These are phyloP conservation scores for Ganoderma meredithae DNA, from an alignment of 1,284 basidiomycete species.

Conservation along the genomic window DNA sequence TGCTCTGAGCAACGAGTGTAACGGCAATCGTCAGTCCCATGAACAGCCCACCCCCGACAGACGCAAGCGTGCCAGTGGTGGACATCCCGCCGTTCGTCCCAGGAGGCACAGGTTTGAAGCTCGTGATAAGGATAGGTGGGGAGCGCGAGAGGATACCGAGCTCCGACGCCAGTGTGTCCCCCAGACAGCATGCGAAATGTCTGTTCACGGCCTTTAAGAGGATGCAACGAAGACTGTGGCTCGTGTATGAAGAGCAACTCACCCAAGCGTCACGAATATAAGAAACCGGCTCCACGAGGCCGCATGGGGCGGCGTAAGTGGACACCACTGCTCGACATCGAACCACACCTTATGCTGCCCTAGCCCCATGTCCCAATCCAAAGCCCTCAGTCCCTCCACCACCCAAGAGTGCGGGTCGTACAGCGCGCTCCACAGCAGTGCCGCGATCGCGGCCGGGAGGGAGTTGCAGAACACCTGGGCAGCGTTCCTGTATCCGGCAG, in stretches of 20 bases:
- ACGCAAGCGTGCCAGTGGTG: conserved; percentile 75
- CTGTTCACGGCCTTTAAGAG: conserved; percentile 43
- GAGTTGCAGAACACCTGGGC: conserved; percentile 88
- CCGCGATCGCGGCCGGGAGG: conserved; percentile 71
- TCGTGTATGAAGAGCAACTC: conserved; percentile 36
- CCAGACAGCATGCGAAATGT: conserved; percentile 85
- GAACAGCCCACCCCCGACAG: conserved; percentile 74
- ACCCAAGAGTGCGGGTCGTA: conserved; percentile 53
- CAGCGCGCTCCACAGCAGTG: conserved; percentile 67
- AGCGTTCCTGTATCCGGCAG: conserved; percentile 73
- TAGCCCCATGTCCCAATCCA: conserved; percentile 21
- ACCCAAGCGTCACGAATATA: conserved; percentile 77
- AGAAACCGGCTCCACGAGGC: conserved; percentile 64
- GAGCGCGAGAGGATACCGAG: conserved; percentile 82
- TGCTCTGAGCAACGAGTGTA: too few species aligned
- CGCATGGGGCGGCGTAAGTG: conserved; percentile 48
- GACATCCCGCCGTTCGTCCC: conserved; percentile 95
- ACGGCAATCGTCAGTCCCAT: conserved; percentile 71
- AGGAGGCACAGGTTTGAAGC: conserved; percentile 75
- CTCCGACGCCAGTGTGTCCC: conserved; percentile 84
- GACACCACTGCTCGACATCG: conserved; percentile 59
- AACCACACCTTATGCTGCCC: conserved; percentile 33
- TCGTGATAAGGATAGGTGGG: conserved; percentile 80
- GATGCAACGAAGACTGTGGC: neutral
- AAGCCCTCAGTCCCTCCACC: conserved; percentile 26